Conservation (phyloP, 345 rosid genomes). For the Lumnitzera littorea region DNA sequence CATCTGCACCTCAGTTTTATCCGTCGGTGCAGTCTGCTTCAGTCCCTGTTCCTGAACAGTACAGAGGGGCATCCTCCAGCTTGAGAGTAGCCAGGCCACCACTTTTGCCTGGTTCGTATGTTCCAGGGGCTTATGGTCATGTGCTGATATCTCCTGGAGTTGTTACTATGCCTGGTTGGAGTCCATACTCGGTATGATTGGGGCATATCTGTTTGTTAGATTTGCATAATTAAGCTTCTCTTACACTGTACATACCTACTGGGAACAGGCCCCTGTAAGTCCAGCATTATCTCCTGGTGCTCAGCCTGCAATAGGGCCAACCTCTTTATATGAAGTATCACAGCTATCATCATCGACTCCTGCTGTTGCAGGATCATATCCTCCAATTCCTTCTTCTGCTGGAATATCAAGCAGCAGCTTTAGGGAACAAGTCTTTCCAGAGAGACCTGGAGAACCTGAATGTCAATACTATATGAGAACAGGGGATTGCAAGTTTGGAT, state of each 20-base stretch:
- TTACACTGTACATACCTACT: slow-evolving; percentile 8
- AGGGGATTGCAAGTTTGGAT: slow-evolving; percentile 90
- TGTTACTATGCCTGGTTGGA: slow-evolving; percentile 74
- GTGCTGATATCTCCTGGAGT: slow-evolving; percentile 65
- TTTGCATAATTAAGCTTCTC: slow-evolving; percentile 5
- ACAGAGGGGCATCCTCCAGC: slow-evolving; percentile 43
- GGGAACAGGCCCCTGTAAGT: slow-evolving; percentile 74
- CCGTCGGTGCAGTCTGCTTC: slow-evolving; percentile 72
- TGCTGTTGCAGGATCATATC: slow-evolving; percentile 51
- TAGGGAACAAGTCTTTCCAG: slow-evolving; percentile 72
- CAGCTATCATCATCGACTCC: slow-evolving; percentile 70
- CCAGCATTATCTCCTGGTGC: slow-evolving; percentile 72
- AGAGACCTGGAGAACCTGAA: slow-evolving; percentile 92
- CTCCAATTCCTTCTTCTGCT: slow-evolving; percentile 33
- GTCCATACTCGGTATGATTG: slow-evolving; percentile 66
- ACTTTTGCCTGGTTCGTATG: slow-evolving; percentile 58
- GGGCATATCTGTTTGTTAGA: slow-evolving; percentile 7
- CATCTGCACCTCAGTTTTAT: slow-evolving; percentile 69
- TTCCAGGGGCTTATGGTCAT: slow-evolving; percentile 79
- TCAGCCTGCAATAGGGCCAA: slow-evolving; percentile 66
- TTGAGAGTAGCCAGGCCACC: slow-evolving; percentile 69
- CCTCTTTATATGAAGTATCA: slow-evolving; percentile 60
- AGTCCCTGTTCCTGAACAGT: slow-evolving; percentile 60
- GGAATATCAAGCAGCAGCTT: slow-evolving; percentile 50
- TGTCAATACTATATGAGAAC: slow-evolving; percentile 82